Base-by-base conservation (phyloP, 257 asterid species). In the Petunia secreta region DNA sequence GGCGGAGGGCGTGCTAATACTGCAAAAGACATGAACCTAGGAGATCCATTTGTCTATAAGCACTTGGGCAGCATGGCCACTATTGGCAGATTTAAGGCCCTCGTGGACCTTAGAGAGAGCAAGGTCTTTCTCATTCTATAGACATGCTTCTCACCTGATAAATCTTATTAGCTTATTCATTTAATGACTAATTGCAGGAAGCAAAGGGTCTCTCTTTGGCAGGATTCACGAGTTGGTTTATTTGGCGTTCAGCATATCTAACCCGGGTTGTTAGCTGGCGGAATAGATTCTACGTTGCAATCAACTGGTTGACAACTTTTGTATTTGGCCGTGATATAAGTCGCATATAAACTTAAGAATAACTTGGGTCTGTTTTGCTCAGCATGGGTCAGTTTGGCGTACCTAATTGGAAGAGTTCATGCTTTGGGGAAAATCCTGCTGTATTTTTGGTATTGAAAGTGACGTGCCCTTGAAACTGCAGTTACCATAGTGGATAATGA, bases 51-150 rank as follows among this genome's bases (percentile, higher is more conserved):
- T 52, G 93, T 95, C 59, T 95, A 93, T 75, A 91, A 66, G 87
- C 99, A 93, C 80, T 71, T 95, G 85, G 99, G 99, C 55, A 95
- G 97, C 91, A 95, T 92, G 98, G 99, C 99, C 37, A 92, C 98
- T 1, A 41, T 95, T 58, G 98, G 99, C 74, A 86, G 99, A 85
- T 92, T 87, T 86, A 95, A 93, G 87, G 99, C 99, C 78, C 96
- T 95, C 2, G 99, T 95, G 52, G 98, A 95, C 87, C 95, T 95
- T 5, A 92, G 99, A 88, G 90, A 93, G 88, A 92, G 93, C 98
- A 95, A 93, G 98, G 98, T 94, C 74, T 63, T 25, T 25, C 25
- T 25, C 15, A 52, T 52, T 52, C 10, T 9, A 4, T 2, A 14
- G 14, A 52, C 25, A 25, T 25, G 25, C 25, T 25, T 25, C 25